Base-by-base conservation (phyloP, 2,329 filamentous ascomycete species). In the Claviceps africana region DNA sequence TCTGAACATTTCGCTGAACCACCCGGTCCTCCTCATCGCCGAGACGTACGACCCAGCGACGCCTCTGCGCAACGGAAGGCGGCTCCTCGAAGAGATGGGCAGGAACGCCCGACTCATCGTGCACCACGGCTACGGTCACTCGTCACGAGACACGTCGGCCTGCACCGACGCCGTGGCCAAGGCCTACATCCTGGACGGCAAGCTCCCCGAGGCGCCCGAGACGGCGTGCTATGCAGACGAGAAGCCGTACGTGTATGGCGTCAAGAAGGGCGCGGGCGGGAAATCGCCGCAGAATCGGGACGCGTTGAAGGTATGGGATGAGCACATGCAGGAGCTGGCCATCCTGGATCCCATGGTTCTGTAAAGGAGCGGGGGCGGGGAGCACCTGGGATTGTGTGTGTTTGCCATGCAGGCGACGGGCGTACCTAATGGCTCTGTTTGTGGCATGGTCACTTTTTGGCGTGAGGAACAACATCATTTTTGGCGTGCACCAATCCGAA, bases 31-130 rank as follows among this genome's bases (percentile, higher is more conserved):
- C 40, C 63, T 77, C 40, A 70, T 76, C 40, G 72, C 73, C 1
- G 72, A 72, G 62, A 70, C 70, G 5, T 71, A 76, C 52, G 74
- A 76, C 53, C 73, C 73, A 0, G 73, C 73, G 1, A 76, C 74
- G 7, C 73, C 73, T 4, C 58, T 76, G 44, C 66, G 72, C 5
- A 75, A 76, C 52, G 73, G 72, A 1, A 61, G 71, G 13, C 61
- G 72, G 28, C 62, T 76, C 2, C 52, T 70, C 19, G 49, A 56
- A 0, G 72, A 73, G 51, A 74, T 76, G 72, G 73, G 72, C 0
- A 51, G 57, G 8, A 76, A 76, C 51, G 72, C 73, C n/a, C 58
- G 72, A 6, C 60, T 76, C 19, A 62, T 76, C 35, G 72, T 61
- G 5, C 74, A 76, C 52, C 73, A 76, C 52, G 73, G 73, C 4